Conservation (phyloP, 768 basidiomycete genomes). For the Leccinum arenicola region DNA sequence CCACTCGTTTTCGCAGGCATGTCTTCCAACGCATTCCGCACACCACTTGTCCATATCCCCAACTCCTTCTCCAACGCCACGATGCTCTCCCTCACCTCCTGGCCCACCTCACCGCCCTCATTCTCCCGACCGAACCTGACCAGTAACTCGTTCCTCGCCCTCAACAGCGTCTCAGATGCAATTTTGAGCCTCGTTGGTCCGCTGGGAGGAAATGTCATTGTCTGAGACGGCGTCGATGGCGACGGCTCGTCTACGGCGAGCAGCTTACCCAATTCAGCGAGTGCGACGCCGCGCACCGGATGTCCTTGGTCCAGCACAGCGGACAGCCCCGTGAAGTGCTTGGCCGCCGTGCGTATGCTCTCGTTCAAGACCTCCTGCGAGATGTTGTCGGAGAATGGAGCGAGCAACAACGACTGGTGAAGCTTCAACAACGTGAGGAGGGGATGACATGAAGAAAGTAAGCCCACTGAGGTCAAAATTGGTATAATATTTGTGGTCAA, state of each 20-base stretch:
- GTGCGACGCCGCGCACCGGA: constrained; percentile 71
- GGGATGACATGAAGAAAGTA: constrained; percentile 72
- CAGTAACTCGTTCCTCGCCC: constrained; percentile 57
- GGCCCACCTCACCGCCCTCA: constrained; percentile 71
- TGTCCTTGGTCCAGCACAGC: constrained; percentile 61
- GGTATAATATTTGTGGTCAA: constrained; percentile 65
- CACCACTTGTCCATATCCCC: constrained; percentile 61
- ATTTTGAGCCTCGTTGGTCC: constrained; percentile 61
- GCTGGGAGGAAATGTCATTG: constrained; percentile 57
- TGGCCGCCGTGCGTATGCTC: constrained; percentile 54
- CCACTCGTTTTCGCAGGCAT: neutral
- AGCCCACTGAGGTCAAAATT: constrained; percentile 54
- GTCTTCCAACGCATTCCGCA: constrained; percentile 56
- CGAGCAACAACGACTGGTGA: constrained; percentile 63
- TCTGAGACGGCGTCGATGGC: constrained; percentile 29
- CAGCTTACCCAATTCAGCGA: constrained; percentile 80
- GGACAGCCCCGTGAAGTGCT: constrained; percentile 51
- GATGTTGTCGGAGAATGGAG: constrained; percentile 38
- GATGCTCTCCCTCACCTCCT: constrained; percentile 54
- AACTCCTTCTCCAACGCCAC: constrained; percentile 72
- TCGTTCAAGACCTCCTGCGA: constrained; percentile 60
- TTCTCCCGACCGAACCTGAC: constrained; percentile 70
- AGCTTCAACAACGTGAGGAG: constrained; percentile 73
- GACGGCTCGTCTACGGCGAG: constrained; percentile 74
- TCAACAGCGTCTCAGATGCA: constrained; percentile 61